These are phyloP conservation scores for Scheffersomyces insectosa DNA, from an alignment of 1,139 yeast genomes.

Conservation along the genomic window DNA sequence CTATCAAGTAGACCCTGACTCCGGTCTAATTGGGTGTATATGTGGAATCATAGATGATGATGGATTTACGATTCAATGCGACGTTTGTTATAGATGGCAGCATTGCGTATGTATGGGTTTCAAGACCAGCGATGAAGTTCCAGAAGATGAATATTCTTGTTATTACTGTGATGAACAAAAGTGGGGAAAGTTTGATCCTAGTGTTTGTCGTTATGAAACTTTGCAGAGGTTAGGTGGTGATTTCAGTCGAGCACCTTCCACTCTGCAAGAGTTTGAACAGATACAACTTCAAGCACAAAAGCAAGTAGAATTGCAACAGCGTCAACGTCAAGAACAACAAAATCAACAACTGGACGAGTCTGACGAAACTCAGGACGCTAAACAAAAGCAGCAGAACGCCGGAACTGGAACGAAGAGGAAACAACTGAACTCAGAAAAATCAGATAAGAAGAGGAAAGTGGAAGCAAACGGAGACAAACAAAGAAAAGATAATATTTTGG, in stretches of 20 bases:
- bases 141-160: constrained; percentile 78
- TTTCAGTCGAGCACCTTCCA: neutral
- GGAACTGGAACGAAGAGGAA: constrained; percentile 24
- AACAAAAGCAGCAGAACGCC: constrained; percentile 1
- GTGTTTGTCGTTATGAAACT: constrained; percentile 34
- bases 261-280: constrained; percentile 1
- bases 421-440: constrained; percentile 26
- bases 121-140: constrained; percentile 68
- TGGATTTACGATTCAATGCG: constrained; percentile 94
- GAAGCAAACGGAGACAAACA: constrained; percentile 9
- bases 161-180: constrained; percentile 66
- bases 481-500: constrained; percentile 6
- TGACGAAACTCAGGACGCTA: constrained; percentile 8
- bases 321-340: constrained; percentile 7
- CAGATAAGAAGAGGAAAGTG: constrained; percentile 26
- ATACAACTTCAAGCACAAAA: constrained; percentile 5
- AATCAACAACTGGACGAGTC: constrained; percentile 3
- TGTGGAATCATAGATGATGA: constrained; percentile 91
- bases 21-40: constrained; percentile 86
- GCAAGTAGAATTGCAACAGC: constrained; percentile 2
- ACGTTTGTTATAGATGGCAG: constrained; percentile 90
- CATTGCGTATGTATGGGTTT: constrained; percentile 89
- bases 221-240: constrained; percentile 29
- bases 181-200: constrained; percentile 54
- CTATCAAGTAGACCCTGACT: constrained; percentile 72